Percentiles rank a stretch among this genome's conserved stretches.
These are phyloP conservation scores for Hypoxylon sp. DNA, from an alignment of 2,329 filamentous ascomycete genomes.

Conservation along the genomic window DNA sequence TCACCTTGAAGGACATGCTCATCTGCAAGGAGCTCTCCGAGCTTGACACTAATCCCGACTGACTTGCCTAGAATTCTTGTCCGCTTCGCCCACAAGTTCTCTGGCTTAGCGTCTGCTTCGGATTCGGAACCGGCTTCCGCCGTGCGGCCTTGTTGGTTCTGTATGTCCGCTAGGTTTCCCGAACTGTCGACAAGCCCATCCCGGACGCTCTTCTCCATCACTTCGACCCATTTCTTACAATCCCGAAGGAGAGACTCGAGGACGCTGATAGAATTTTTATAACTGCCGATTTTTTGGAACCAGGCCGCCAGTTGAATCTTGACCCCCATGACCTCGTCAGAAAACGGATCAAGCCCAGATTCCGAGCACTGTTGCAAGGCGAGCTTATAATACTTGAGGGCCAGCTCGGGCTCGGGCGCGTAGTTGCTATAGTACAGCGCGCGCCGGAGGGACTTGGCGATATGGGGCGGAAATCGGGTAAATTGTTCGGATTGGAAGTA, in stretches of 20 bases:
- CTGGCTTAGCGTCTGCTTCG: slow-evolving; percentile 42
- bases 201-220: slow-evolving; percentile 59
- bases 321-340: slow-evolving; percentile 88
- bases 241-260: slow-evolving; percentile 79
- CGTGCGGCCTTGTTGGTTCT: slow-evolving; percentile 11
- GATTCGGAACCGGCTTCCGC: slow-evolving; percentile 28
- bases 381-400: slow-evolving; percentile 83
- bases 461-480: slow-evolving; percentile 69
- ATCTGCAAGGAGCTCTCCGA: slow-evolving; percentile 82
- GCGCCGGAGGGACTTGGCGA: slow-evolving; percentile 79
- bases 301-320: slow-evolving; percentile 82
- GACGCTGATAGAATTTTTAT: slow-evolving; percentile 75
- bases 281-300: slow-evolving; percentile 78
- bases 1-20: slow-evolving; percentile 78
- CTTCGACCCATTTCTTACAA: slow-evolving; percentile 67
- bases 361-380: slow-evolving; percentile 78
- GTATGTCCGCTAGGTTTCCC: slow-evolving; percentile 45
- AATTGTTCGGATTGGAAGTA: slow-evolving; percentile 65
- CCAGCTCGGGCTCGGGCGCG: slow-evolving; percentile 75
- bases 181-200: slow-evolving; percentile 56
- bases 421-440: slow-evolving; percentile 89
- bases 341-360: slow-evolving; percentile 83
- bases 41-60: slow-evolving; percentile 80
- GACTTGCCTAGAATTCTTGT: slow-evolving; percentile 76
- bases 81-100: slow-evolving; percentile 64